Evolutionary conservation across 352 stramenopile genomes (phyloP), one percentile per base, ranked within the genome.

Genomic region (Phytophthora crassamura): DNA sequence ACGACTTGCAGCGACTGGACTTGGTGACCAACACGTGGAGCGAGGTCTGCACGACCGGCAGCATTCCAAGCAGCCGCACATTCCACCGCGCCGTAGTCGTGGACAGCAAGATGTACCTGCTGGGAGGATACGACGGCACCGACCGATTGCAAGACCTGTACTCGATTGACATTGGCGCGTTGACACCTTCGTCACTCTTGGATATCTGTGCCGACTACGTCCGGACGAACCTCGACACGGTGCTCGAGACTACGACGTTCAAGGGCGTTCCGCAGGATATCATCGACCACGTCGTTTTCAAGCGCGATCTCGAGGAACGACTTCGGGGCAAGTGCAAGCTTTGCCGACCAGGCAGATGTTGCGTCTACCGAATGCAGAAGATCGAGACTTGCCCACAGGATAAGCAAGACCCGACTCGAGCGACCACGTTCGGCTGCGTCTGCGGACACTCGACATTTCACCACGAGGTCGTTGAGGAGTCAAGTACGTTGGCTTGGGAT

Each of bases 41-140:
- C 43, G 82, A 93, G 64, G 81, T 95, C 7, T 91, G 87, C 65
- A 93, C 84, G 18, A 90, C 80, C 5, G 87, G 87, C n/a, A 89
- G 74, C 42, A 80, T 93, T 18, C 89, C 89, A 2, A 94, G 84
- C 64, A 94, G 86, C 28, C 77, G 89, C 9, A 96, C 89, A n/a
- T 96, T 96, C 43, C 89, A 96, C 49, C 85, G 87, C 42, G 84
- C 87, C 1, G 86, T 95, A 8, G 83, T 93, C 4, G 84, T 95
- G 11, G 56, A 47, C 10, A 93, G 77, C 54, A 86, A 89, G 47
- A 96, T 96, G 87, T 96, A 93, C 50, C 59, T 96, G 54, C 69
- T 96, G 0, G 89, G 89, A 20, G 89, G 89, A 46, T 96, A 95
- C 65, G 89, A 96, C 53, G 89, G 89, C 10, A 92, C 84, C 0